Evolutionary conservation across 768 basidiomycete genomes (phyloP).

Genomic region (Boletus barrowsii): DNA sequence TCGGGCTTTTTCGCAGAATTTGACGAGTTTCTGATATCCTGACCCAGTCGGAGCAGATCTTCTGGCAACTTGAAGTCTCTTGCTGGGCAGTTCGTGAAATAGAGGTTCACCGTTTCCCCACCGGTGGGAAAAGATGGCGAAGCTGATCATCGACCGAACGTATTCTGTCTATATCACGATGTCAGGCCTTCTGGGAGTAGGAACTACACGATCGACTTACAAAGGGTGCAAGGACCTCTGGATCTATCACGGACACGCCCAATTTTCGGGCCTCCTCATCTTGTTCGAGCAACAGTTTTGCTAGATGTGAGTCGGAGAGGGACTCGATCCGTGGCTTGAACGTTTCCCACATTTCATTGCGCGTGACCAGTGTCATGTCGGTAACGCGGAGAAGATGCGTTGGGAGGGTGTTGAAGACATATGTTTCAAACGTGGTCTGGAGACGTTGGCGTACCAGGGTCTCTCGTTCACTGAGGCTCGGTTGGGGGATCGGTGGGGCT

Average conservation of each 20-base stretch:
- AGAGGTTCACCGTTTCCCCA: constrained; percentile 23
- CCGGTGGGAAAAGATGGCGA: constrained; percentile 27
- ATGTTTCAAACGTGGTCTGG: constrained; percentile 21
- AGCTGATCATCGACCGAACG: constrained; percentile 18
- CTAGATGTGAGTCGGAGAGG: constrained; percentile 21
- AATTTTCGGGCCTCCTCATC: constrained; percentile 23
- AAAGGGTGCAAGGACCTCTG: constrained; percentile 19
- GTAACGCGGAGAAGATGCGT: constrained; percentile 21
- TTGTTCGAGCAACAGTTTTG: constrained; percentile 23
- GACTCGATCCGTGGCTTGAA: constrained; percentile 20
- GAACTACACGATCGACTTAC: constrained; percentile 4
- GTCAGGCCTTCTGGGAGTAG: background rate
- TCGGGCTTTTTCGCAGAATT: constrained; percentile 27
- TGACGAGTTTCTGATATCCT: constrained; percentile 26
- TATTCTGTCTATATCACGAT: constrained; percentile 12
- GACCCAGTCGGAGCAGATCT: constrained; percentile 13
- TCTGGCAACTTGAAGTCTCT: constrained; percentile 11
- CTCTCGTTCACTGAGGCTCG: constrained; percentile 20
- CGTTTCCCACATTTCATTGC: constrained; percentile 20
- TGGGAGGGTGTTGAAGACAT: constrained; percentile 25
- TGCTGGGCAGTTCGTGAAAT: constrained; percentile 23
- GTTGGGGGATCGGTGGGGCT: constrained; percentile 17
- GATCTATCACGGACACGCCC: constrained; percentile 20
- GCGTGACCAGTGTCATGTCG: constrained; percentile 21
- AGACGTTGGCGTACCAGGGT: constrained; percentile 19